phyloP scores from a whole-genome alignment of 345 rosid genomes.

The Zanthoxylum bungeanum region DNA sequence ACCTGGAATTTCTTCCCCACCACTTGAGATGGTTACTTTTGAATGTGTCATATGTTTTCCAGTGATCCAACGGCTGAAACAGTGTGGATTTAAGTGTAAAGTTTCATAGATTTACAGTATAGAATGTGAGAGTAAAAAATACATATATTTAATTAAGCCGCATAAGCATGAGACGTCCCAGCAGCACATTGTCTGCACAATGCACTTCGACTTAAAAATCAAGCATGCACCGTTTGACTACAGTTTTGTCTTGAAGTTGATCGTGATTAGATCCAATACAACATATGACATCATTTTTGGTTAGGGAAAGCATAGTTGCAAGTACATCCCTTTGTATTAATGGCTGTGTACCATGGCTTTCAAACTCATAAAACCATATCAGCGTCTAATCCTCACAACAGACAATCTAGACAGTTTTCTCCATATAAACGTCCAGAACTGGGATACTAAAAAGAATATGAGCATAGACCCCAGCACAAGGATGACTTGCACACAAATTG shows the following conservation, averaged over 20 bases:
- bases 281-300: background rate
- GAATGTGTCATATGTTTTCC: slow-evolving; percentile 35
- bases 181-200: background rate
- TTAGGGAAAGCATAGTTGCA: background rate
- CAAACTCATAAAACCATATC: background rate
- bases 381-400: background rate
- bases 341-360: background rate
- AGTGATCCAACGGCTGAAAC: slow-evolving; percentile 77
- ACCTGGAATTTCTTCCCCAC: slow-evolving; percentile 48
- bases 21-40: slow-evolving; percentile 21
- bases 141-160: background rate
- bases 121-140: background rate
- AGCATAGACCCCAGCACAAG: background rate
- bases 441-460: background rate
- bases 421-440: background rate
- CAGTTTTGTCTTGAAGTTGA: background rate
- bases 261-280: background rate
- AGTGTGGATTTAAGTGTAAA: slow-evolving; percentile 28
- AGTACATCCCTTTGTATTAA: background rate
- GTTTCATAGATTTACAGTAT: slow-evolving; percentile 6
- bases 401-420: background rate
- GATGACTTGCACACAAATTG: background rate
- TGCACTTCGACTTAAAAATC: background rate
- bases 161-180: slow-evolving; percentile 3
- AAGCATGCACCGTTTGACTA: background rate